Base-by-base conservation (phyloP, 805 yeast genomes). In the Kodamaea neixiangensis region DNA sequence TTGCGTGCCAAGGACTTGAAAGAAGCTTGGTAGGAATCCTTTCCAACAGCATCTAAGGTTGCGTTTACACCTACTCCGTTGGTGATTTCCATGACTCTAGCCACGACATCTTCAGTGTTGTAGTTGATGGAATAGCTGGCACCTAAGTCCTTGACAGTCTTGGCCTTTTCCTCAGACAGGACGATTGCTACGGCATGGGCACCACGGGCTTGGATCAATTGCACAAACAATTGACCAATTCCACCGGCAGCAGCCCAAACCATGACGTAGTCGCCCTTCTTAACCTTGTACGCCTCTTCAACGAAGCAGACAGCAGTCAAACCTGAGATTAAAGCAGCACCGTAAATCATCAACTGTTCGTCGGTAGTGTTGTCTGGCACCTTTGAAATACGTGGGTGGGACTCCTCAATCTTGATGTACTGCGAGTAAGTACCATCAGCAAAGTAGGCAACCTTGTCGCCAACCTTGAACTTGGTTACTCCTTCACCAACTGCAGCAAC, bases 211-310 rank as follows among this genome's bases (percentile, higher is more conserved):
- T 76, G 66, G 45, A 86, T 67, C 67, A 91, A 71, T 66, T 91
- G 97, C 46, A 77, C 74, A 48, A 90, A 71, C 14, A 89, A 58
- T 46, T 81, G 77, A 4, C 98, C 98, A 47, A 89, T 93, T 49
- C 97, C 97, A 44, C 97, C 98, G 2, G 97, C 97, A 6, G 97
- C 97, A 3, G 97, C 97, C 73, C 91, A 89, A 20, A 89, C 84
- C 43, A 92, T 74, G 41, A 87, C 79, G 58, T 69, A 78, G 52
- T 93, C 97, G 48, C 83, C 92, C 63, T 79, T 72, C 58, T 88
- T 65, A 37, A 89, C 87, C 1, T 75, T 61, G 62, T 87, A 82
- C 1, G 94, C 80, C 54, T 87, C 90, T 35, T 76, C 70, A 44
- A 82, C 70, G 53, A 92, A 82, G 1, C 92, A 79, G 59, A 87